phyloP scores from a whole-genome alignment of 768 basidiomycete species.

The Auriscalpium orientale region DNA sequence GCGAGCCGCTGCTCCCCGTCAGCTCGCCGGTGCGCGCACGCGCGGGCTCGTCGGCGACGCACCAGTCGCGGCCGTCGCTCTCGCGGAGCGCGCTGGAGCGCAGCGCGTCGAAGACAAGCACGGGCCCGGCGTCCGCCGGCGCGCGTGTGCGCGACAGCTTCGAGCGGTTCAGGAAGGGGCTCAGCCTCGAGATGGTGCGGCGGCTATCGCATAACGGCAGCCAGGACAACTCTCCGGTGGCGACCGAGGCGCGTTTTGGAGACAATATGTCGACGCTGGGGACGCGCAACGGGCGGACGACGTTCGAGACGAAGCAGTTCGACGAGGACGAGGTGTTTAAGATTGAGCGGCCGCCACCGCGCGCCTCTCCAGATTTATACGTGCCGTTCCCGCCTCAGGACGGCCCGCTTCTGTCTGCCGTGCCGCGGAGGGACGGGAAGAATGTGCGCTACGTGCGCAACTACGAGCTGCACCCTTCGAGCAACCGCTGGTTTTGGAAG shows the following conservation, averaged over 20 bases:
- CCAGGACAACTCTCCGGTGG: slow-evolving; percentile 10
- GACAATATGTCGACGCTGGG: neutral
- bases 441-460: slow-evolving; percentile 42
- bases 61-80: slow-evolving; percentile 19
- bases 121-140: slow-evolving; percentile 10
- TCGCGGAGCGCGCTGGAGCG: slow-evolving; percentile 20
- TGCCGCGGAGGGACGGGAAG: slow-evolving; percentile 23
- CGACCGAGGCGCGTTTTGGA: slow-evolving; percentile 6
- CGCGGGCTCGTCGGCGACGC: slow-evolving; percentile 15
- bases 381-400: slow-evolving; percentile 12
- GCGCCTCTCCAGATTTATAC: neutral
- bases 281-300: slow-evolving; percentile 3
- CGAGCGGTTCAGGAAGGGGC: slow-evolving; percentile 48
- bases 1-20: slow-evolving; percentile 66
- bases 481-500: slow-evolving; percentile 66
- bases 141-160: slow-evolving; percentile 49
- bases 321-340: slow-evolving; percentile 11
- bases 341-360: slow-evolving; percentile 1
- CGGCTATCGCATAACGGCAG: slow-evolving; percentile 17
- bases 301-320: slow-evolving; percentile 11
- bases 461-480: slow-evolving; percentile 60
- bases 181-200: slow-evolving; percentile 29
- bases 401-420: slow-evolving; percentile 22
- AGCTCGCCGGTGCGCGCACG: slow-evolving; percentile 21
- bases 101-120: slow-evolving; percentile 20